Conservation (phyloP, 495 filamentous ascomycete genomes). For the Neurospora sp. region DNA sequence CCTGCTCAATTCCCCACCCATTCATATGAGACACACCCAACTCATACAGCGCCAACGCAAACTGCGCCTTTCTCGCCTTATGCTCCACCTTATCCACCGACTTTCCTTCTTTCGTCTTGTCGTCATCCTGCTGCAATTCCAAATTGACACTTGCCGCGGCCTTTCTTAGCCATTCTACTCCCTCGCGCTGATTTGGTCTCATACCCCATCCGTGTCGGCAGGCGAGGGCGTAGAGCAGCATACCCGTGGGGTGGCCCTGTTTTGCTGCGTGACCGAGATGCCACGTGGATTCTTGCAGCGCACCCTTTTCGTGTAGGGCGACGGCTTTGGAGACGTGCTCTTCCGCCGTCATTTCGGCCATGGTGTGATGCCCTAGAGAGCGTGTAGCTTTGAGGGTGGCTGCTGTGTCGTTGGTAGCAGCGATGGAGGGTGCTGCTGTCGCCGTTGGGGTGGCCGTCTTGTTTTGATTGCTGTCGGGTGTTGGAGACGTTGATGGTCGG, state of each 20-base stretch:
- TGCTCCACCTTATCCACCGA: conserved; percentile 53
- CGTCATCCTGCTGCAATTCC: conserved; percentile 75
- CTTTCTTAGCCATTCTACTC: conserved; percentile 77
- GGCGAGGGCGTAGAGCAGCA: conserved; percentile 91
- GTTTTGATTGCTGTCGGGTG: conserved; percentile 23
- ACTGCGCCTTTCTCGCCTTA: conserved; percentile 78
- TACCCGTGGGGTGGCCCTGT: conserved; percentile 76
- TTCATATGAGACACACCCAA: conserved; percentile 96
- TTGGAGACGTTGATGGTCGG: conserved; percentile 25
- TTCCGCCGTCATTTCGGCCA: conserved; percentile 59
- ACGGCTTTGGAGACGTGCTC: conserved; percentile 85
- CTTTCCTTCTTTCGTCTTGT: conserved; percentile 51
- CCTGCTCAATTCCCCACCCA: conserved; percentile 92
- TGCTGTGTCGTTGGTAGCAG: conserved; percentile 52
- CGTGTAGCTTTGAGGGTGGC: conserved; percentile 53
- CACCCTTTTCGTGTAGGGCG: conserved; percentile 75
- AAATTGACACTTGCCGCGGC: conserved; percentile 76
- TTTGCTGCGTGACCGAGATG: conserved; percentile 86
- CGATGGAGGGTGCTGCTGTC: not conserved
- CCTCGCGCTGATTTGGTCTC: conserved; percentile 80
- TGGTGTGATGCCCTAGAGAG: conserved; percentile 33
- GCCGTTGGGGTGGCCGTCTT: conserved; percentile 37
- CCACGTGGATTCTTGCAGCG: conserved; percentile 85
- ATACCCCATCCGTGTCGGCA: conserved; percentile 99
- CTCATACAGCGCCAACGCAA: conserved; percentile 91